phyloP scores from a whole-genome alignment of 1,284 basidiomycete genomes.

The Marasmius fiardii region DNA sequence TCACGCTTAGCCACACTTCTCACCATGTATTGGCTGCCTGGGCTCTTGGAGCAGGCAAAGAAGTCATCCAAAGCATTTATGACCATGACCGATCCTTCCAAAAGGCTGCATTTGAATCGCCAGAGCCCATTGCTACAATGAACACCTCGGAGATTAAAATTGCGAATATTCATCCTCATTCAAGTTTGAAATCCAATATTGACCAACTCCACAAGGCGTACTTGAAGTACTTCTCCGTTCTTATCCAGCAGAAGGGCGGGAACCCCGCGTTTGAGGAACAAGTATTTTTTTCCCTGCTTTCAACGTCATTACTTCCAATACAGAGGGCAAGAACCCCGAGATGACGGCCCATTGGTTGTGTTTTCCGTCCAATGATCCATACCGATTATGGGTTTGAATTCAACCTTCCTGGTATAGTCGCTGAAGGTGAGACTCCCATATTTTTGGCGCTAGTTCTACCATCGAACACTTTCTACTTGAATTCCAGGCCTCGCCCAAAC shows the following conservation, averaged over 20 bases:
- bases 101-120: conserved; percentile 35
- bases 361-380: conserved; percentile 68
- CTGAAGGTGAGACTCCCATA: conserved; percentile 45
- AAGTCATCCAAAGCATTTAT: conserved; percentile 40
- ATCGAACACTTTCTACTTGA: background rate
- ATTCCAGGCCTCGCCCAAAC: conserved; percentile 40
- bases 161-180: too few relatives aligned
- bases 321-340: conserved; percentile 35
- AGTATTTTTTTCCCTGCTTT: conserved; percentile 50
- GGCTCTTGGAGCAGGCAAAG: conserved; percentile 39
- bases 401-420: conserved; percentile 53
- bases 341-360: conserved; percentile 59
- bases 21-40: conserved; percentile 52
- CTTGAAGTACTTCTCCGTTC: conserved; percentile 48
- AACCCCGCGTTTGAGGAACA: conserved; percentile 47
- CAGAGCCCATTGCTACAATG: conserved; percentile 40
- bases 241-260: conserved; percentile 35
- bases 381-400: conserved; percentile 64
- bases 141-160: conserved; percentile 46
- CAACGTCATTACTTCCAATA: conserved; percentile 35
- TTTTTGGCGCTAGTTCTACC: background rate
- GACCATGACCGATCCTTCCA: conserved; percentile 36
- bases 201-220: conserved; percentile 59
- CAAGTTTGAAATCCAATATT: too few relatives aligned
- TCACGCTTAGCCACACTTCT: conserved; percentile 38